Conservation (phyloP, 768 basidiomycete genomes). For the Rhizopogon sp. region DNA sequence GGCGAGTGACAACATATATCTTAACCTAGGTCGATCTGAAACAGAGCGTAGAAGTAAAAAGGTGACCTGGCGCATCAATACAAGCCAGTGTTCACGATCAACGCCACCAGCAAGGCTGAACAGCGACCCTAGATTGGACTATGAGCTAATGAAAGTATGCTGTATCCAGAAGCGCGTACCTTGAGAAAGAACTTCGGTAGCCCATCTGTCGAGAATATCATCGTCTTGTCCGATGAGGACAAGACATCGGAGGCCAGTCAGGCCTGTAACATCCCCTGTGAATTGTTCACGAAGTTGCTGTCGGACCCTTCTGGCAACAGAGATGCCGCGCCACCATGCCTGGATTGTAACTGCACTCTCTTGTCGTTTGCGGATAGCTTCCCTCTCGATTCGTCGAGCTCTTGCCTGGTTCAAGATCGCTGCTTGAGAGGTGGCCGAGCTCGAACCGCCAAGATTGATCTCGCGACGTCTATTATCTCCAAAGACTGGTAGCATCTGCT, state of each 20-base stretch:
- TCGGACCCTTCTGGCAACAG: slow-evolving; percentile 37
- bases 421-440: slow-evolving; percentile 43
- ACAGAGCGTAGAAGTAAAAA: slow-evolving; percentile 49
- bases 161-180: not conserved
- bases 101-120: slow-evolving; percentile 34
- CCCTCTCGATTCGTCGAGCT: slow-evolving; percentile 52
- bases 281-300: slow-evolving; percentile 44
- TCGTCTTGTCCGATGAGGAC: slow-evolving; percentile 50
- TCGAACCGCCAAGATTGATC: slow-evolving; percentile 75
- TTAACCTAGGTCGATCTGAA: slow-evolving; percentile 47
- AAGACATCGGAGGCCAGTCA: slow-evolving; percentile 60
- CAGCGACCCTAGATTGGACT: slow-evolving; percentile 29
- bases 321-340: slow-evolving; percentile 60
- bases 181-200: slow-evolving; percentile 8
- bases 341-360: slow-evolving; percentile 63
- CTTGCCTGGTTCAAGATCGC: slow-evolving; percentile 62
- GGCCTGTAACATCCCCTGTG: slow-evolving; percentile 43
- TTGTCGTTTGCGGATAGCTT: slow-evolving; percentile 46
- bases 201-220: slow-evolving; percentile 29
- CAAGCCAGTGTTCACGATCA: slow-evolving; percentile 50
- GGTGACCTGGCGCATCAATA: slow-evolving; percentile 47
- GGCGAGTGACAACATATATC: slow-evolving; percentile 1
- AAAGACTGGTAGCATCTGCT: slow-evolving; percentile 39
- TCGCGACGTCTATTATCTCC: slow-evolving; percentile 50
- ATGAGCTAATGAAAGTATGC: not conserved